Percentiles rank a stretch among this genome's conserved stretches.
Conservation (phyloP, 768 basidiomycete species). For the Lactarius trivialis region DNA sequence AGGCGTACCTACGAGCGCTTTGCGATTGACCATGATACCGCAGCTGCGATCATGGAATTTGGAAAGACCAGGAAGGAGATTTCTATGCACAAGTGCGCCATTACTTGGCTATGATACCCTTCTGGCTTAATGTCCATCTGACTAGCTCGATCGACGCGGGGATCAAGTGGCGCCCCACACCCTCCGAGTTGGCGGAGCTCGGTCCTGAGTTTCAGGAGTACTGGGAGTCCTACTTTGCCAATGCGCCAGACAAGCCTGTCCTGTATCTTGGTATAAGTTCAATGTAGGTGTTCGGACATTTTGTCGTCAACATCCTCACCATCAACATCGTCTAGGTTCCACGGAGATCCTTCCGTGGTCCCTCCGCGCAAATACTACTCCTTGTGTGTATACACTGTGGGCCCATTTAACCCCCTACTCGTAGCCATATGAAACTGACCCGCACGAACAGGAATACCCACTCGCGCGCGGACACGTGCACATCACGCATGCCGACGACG, state of each 20-base stretch:
- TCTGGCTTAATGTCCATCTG: background rate
- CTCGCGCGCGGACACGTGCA: slow-evolving; percentile 25
- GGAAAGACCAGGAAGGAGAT: slow-evolving; percentile 38
- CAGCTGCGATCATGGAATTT: slow-evolving; percentile 34
- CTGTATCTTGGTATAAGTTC: slow-evolving; percentile 14
- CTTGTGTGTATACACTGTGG: slow-evolving; percentile 8
- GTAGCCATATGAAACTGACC: background rate
- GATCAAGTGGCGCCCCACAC: slow-evolving; percentile 25
- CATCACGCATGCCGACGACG: slow-evolving; percentile 23
- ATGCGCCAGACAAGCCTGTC: slow-evolving; percentile 26
- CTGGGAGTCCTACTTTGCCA: slow-evolving; percentile 25
- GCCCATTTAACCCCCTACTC: background rate
- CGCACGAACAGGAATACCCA: slow-evolving; percentile 21
- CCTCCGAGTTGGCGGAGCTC: slow-evolving; percentile 23
- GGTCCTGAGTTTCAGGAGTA: slow-evolving; percentile 26
- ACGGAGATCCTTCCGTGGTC: background rate
- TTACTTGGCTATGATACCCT: background rate
- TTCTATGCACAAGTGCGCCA: slow-evolving; percentile 51
- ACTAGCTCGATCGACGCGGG: slow-evolving; percentile 25
- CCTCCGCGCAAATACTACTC: slow-evolving; percentile 25
- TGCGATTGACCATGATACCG: background rate
- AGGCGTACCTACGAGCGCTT: background rate
- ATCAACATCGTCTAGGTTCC: background rate
- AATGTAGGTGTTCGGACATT: background rate
- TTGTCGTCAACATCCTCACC: background rate